A percentile compares a stretch with the other conserved stretches of the same genome.
Conservation (phyloP, 169 alveolate species). For the Plasmodium cynomolgi region DNA sequence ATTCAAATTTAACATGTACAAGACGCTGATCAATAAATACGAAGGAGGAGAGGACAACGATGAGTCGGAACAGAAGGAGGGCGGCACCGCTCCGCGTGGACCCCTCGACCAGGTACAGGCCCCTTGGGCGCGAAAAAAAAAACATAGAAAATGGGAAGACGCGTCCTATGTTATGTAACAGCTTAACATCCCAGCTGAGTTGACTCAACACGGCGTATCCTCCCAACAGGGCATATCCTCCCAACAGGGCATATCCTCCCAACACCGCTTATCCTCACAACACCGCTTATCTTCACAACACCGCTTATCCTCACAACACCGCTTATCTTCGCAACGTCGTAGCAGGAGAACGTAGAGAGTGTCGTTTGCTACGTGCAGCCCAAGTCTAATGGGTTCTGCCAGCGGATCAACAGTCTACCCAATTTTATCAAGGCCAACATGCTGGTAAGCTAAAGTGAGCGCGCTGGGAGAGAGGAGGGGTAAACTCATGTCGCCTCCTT, state of each 20-base stretch:
- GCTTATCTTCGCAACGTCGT: not conserved
- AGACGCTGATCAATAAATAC: slow-evolving; percentile 25
- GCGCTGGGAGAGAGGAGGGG: not conserved
- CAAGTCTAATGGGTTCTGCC: slow-evolving; percentile 51
- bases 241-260: too few species aligned
- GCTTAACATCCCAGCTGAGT: not conserved
- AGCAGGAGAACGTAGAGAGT: slow-evolving; percentile 36
- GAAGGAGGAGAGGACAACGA: slow-evolving; percentile 16
- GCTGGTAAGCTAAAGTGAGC: not conserved
- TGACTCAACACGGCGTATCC: too few species aligned
- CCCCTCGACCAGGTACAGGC: not conserved
- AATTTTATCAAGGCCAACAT: slow-evolving; percentile 55
- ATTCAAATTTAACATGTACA: slow-evolving; percentile 51
- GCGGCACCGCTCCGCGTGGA: not conserved
- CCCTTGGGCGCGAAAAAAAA: not conserved
- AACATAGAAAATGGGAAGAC: not conserved
- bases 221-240: too few species aligned
- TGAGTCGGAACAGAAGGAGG: not conserved
- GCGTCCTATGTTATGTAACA: not conserved
- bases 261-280: too few species aligned
- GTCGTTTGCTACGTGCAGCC: slow-evolving; percentile 73
- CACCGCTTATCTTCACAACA: too few species aligned
- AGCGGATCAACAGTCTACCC: slow-evolving; percentile 33
- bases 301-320: not conserved
- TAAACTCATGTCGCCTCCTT: not conserved